These are phyloP conservation scores for Pyrenula massariospora DNA, from an alignment of 495 filamentous ascomycete species.

Conservation along the genomic window DNA sequence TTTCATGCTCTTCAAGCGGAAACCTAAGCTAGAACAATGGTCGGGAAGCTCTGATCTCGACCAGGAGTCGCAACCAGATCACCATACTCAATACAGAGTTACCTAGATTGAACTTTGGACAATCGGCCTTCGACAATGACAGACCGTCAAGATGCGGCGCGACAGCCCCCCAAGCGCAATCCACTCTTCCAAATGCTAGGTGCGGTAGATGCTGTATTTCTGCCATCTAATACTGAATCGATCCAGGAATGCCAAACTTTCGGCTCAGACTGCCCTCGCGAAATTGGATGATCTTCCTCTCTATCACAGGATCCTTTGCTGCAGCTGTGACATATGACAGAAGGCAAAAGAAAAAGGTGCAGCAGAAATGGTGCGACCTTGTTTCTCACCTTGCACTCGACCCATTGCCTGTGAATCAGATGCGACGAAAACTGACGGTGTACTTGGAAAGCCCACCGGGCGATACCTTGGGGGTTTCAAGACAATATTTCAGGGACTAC, in stretches of 20 bases:
- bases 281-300: conserved; percentile 94
- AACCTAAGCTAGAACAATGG: too few species aligned
- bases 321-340: conserved; percentile 80
- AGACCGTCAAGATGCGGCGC: conserved; percentile 11
- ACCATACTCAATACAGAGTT: too few species aligned
- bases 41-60: too few species aligned
- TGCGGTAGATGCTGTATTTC: conserved; percentile 10
- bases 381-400: conserved; percentile 82
- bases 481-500: conserved; percentile 92
- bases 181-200: conserved; percentile 68
- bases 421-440: conserved; percentile 78
- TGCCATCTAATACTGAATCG: too few species aligned
- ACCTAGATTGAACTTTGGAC: too few species aligned
- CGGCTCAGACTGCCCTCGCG: conserved; percentile 82
- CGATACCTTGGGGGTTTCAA: conserved; percentile 66
- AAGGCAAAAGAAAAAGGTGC: conserved; percentile 68
- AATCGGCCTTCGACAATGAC: neutral
- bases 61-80: too few species aligned
- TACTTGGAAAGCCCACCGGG: conserved; percentile 77
- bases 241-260: conserved; percentile 57
- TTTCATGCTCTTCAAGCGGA: too few species aligned
- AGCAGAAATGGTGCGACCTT: conserved; percentile 73
- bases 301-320: conserved; percentile 64
- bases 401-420: conserved; percentile 51
- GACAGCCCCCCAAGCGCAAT: conserved; percentile 40